Percentiles rank a stretch among this genome's conserved stretches.
phyloP scores from a whole-genome alignment of 306 rosid species.

The Acacia melanoxylon region DNA sequence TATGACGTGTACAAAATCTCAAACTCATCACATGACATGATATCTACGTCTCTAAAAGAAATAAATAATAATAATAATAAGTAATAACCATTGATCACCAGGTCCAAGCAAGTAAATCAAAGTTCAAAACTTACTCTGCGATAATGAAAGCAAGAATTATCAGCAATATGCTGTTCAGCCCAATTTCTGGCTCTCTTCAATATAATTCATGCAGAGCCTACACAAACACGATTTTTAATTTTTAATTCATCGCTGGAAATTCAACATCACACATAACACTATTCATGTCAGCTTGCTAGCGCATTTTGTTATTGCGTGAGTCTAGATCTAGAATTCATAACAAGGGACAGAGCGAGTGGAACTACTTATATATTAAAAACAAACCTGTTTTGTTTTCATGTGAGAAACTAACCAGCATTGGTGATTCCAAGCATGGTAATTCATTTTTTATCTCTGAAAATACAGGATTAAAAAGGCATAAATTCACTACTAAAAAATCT shows the following conservation, averaged over 20 bases:
- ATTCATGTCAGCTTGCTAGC: neutral
- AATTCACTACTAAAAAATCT: no score
- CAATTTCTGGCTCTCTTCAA: conserved; percentile 68
- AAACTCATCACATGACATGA: conserved; percentile 10
- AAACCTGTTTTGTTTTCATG: conserved; percentile 73
- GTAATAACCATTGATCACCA: conserved; percentile 12
- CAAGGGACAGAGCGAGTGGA: neutral
- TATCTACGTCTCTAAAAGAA: neutral
- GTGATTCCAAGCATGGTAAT: conserved; percentile 94
- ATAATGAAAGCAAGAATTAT: conserved; percentile 81
- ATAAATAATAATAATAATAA: neutral
- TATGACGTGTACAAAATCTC: conserved; percentile 18
- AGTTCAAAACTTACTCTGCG: conserved; percentile 63
- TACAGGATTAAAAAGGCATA: conserved; percentile 26
- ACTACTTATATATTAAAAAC: neutral
- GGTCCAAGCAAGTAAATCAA: conserved; percentile 26
- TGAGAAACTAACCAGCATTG: conserved; percentile 79
- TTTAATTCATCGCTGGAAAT: conserved; percentile 9
- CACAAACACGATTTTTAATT: conserved; percentile 29
- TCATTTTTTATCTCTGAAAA: conserved; percentile 85
- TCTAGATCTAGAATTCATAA: conserved; percentile 3
- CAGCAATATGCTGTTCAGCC: conserved; percentile 85
- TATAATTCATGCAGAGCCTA: conserved; percentile 69
- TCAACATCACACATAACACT: neutral
- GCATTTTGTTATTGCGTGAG: neutral